phyloP scores from a whole-genome alignment of 2,329 filamentous ascomycete genomes.

The Botrytis fabae region DNA sequence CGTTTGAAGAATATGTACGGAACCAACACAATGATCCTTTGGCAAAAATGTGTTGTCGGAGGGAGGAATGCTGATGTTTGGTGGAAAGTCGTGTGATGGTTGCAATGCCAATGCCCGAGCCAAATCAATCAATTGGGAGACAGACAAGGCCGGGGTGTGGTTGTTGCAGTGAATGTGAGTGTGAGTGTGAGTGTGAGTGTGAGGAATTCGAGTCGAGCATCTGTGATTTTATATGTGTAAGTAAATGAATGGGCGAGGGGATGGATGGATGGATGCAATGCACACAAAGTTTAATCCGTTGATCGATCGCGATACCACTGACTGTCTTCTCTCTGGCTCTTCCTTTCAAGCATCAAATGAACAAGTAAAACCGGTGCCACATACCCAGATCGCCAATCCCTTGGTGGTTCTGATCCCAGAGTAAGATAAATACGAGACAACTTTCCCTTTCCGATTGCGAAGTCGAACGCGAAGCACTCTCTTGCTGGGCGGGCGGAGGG shows the following conservation, averaged over 20 bases:
- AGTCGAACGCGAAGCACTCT: neutral
- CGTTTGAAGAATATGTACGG: neutral
- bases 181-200: neutral
- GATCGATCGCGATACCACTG: neutral
- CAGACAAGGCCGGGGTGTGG: too few species aligned
- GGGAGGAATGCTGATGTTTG: neutral
- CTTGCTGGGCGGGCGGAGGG: too few species aligned
- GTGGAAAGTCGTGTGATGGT: constrained; percentile 8
- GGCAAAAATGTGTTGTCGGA: neutral
- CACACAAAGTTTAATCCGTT: neutral
- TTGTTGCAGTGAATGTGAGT: neutral
- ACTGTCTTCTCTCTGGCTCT: neutral
- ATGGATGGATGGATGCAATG: neutral
- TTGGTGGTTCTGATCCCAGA: neutral
- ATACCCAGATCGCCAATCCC: neutral
- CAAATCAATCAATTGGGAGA: neutral
- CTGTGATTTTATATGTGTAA: neutral
- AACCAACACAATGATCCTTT: neutral
- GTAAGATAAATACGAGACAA: neutral
- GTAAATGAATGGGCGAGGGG: neutral
- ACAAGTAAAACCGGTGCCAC: neutral
- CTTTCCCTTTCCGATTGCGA: neutral
- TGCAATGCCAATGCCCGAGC: neutral
- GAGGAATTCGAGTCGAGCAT: neutral
- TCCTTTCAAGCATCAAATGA: too few species aligned